phyloP scores from a whole-genome alignment of 345 rosid species.

The Garcia nutans region DNA sequence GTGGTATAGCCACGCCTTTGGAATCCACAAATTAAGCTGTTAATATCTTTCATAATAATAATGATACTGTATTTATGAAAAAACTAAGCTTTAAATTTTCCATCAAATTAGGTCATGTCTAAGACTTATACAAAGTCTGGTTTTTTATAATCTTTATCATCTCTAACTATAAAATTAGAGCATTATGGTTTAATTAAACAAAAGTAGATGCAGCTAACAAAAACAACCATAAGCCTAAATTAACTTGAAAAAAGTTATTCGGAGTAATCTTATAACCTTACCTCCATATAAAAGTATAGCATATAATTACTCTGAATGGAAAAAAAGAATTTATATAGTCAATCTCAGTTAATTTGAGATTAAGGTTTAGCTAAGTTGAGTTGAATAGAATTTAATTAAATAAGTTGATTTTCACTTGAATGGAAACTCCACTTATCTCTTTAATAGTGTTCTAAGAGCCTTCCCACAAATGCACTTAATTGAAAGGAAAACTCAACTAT shows the following conservation, averaged over 20 bases:
- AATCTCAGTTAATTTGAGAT: too few species aligned
- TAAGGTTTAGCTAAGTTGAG: too few species aligned
- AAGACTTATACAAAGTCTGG: neutral
- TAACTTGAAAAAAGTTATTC: too few species aligned
- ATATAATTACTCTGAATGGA: too few species aligned
- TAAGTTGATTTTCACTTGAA: neutral
- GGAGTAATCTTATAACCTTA: too few species aligned
- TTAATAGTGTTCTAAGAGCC: neutral
- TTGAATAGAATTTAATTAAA: too few species aligned
- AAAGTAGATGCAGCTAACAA: too few species aligned
- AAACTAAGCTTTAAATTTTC: neutral
- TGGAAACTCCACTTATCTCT: conserved; percentile 23
- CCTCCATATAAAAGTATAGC: too few species aligned
- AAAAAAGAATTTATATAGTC: too few species aligned
- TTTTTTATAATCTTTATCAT: neutral
- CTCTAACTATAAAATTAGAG: neutral
- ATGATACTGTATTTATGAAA: neutral
- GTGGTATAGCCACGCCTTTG: conserved; percentile 6
- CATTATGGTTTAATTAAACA: neutral
- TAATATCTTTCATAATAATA: neutral
- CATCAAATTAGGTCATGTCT: conserved; percentile 21
- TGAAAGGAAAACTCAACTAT: conserved; percentile 31
- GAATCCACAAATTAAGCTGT: neutral
- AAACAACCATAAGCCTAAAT: too few species aligned
- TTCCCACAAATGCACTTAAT: conserved; percentile 14